A percentile compares a stretch with the other conserved stretches of the same genome.
These are phyloP conservation scores for Candida jianshihensis DNA, from an alignment of 805 yeast species.

Conservation along the genomic window DNA sequence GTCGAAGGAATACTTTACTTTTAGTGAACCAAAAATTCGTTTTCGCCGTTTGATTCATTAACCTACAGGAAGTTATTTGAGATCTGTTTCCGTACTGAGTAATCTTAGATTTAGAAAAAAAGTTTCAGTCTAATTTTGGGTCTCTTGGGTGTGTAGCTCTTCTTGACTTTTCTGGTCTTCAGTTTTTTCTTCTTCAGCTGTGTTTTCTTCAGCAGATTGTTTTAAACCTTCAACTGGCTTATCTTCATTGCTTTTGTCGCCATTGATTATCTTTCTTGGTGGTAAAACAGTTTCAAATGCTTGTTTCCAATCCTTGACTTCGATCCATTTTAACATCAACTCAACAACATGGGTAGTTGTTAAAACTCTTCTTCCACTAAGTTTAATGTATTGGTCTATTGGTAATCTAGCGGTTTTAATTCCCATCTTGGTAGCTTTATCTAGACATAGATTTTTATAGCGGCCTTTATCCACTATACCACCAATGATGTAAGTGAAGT, in stretches of 20 bases:
- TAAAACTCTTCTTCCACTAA: constrained; percentile 81
- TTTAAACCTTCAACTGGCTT: constrained; percentile 1
- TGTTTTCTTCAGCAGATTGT: background rate
- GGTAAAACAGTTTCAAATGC: constrained; percentile 90
- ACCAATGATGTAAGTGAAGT: constrained; percentile 79
- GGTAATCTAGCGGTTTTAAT: constrained; percentile 75
- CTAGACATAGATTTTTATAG: constrained; percentile 69
- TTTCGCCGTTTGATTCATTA: too few species aligned
- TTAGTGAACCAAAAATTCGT: too few species aligned
- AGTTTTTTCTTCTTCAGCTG: background rate
- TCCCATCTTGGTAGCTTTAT: constrained; percentile 72
- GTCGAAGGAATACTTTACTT: too few species aligned
- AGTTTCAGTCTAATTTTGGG: too few species aligned
- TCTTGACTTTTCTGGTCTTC: too few species aligned
- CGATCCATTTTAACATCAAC: constrained; percentile 73
- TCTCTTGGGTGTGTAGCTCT: too few species aligned
- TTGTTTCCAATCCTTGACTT: constrained; percentile 70
- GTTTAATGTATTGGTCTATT: constrained; percentile 72
- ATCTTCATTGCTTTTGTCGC: background rate
- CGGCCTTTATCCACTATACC: constrained; percentile 96
- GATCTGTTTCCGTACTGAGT: too few species aligned
- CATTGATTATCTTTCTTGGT: constrained; percentile 44
- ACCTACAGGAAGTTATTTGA: too few species aligned
- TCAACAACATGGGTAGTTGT: constrained; percentile 97
- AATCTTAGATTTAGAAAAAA: too few species aligned